Evolutionary conservation across 2,329 filamentous ascomycete genomes (phyloP).

Genomic region (Pseudocercospora cruenta): DNA sequence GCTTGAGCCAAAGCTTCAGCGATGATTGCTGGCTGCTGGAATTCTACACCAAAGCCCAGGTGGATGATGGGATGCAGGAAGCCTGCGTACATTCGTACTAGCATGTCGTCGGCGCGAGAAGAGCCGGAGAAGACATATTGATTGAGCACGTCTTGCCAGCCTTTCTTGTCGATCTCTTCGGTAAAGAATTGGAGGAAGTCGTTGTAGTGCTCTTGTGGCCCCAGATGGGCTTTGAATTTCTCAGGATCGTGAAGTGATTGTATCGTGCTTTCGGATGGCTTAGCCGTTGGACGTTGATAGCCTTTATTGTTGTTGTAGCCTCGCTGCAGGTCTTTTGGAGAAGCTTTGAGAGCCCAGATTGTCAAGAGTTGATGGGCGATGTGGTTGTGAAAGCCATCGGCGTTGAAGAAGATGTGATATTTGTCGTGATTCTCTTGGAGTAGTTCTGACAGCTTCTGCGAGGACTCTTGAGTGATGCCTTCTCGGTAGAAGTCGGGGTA

Average conservation of each 20-base stretch:
- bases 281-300: conserved; percentile 63
- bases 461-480: conserved; percentile 60
- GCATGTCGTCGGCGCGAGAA: conserved; percentile 67
- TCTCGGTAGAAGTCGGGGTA: conserved; percentile 52
- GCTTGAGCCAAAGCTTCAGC: conserved; percentile 79
- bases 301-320: conserved; percentile 66
- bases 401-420: conserved; percentile 82
- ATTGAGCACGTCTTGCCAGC: conserved; percentile 64
- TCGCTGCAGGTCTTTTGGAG: conserved; percentile 60
- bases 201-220: conserved; percentile 66
- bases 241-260: conserved; percentile 61
- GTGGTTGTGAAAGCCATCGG: conserved; percentile 76
- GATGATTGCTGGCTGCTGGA: conserved; percentile 77
- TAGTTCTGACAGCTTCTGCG: conserved; percentile 66
- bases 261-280: conserved; percentile 53
- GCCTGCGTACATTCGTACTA: conserved; percentile 69
- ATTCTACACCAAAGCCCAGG: conserved; percentile 82
- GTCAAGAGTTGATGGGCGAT: conserved; percentile 77
- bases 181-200: conserved; percentile 80
- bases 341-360: conserved; percentile 74
- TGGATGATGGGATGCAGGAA: conserved; percentile 80
- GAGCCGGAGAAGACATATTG: conserved; percentile 72
- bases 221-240: conserved; percentile 63
- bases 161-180: conserved; percentile 66
- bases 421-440: conserved; percentile 75